Percentiles rank a stretch among this genome's conserved stretches.
phyloP scores from a whole-genome alignment of 495 filamentous ascomycete genomes.

The Penicillium atrosanguineum region DNA sequence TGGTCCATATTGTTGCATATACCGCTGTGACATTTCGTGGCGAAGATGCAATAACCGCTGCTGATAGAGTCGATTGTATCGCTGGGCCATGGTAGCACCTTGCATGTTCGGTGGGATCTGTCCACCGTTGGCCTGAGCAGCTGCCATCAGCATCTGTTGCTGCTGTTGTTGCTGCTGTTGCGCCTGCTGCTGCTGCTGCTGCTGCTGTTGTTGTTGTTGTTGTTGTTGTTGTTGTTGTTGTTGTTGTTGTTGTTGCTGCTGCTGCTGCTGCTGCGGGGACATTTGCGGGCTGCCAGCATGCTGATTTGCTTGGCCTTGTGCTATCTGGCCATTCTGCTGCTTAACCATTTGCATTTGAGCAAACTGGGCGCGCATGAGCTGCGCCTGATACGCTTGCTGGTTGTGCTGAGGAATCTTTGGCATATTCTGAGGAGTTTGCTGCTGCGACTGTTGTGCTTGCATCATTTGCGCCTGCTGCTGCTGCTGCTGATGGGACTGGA shows the following conservation, averaged over 20 bases:
- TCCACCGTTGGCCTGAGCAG: constrained; percentile 42
- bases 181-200: constrained; percentile 39
- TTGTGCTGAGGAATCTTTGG: constrained; percentile 35
- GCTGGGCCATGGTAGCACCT: constrained; percentile 27
- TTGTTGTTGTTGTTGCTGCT: constrained; percentile 39
- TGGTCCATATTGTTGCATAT: constrained; percentile 40
- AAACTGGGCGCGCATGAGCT: constrained; percentile 42
- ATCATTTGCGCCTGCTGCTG: constrained; percentile 31
- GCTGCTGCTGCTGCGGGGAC: constrained; percentile 34
- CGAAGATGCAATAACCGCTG: constrained; percentile 36
- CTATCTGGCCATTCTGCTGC: constrained; percentile 37
- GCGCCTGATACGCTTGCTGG: constrained; percentile 48
- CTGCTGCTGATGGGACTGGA: constrained; percentile 35
- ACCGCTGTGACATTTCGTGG: constrained; percentile 39
- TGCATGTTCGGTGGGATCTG: constrained; percentile 33
- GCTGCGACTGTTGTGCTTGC: constrained; percentile 29
- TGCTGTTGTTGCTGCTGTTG: constrained; percentile 22
- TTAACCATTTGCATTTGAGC: constrained; percentile 42
- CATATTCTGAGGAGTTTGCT: constrained; percentile 37
- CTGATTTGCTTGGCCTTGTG: constrained; percentile 31
- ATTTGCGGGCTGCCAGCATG: constrained; percentile 32
- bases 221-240: constrained; percentile 22
- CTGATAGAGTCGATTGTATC: constrained; percentile 39
- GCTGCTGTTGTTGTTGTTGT: constrained; percentile 39
- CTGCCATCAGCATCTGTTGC: constrained; percentile 43